A percentile compares a stretch with the other conserved stretches of the same genome.
Conservation (phyloP, 305 asterid genomes). For the Plantago coronopus region DNA sequence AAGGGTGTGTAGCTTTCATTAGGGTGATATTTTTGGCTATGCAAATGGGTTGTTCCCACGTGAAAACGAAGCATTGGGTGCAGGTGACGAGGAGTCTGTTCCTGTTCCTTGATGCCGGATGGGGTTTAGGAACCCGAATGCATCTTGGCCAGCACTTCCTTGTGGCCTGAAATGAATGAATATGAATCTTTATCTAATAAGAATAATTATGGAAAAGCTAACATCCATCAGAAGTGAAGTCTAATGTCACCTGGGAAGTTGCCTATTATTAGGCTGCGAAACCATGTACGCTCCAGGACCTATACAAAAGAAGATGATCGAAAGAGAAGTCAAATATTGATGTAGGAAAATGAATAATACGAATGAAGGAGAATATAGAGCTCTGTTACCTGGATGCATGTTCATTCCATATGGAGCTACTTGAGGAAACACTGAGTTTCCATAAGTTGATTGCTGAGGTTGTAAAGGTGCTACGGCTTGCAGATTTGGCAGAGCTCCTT, state of each 20-base stretch:
- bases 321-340: background rate
- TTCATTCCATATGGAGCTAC: conserved; percentile 42
- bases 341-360: no score
- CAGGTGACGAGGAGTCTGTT: conserved; percentile 17
- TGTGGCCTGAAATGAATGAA: conserved; percentile 42
- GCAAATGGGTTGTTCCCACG: conserved; percentile 65
- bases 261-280: conserved; percentile 42
- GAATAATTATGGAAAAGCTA: background rate
- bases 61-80: conserved; percentile 33
- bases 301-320: conserved; percentile 20
- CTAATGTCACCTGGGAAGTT: conserved; percentile 36
- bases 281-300: conserved; percentile 50
- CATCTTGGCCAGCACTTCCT: conserved; percentile 36
- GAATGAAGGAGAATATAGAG: background rate
- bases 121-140: conserved; percentile 52
- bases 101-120: conserved; percentile 28
- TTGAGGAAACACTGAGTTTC: conserved; percentile 30
- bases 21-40: conserved; percentile 18
- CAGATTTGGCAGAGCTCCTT: conserved; percentile 44
- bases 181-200: background rate
- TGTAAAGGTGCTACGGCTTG: conserved; percentile 27
- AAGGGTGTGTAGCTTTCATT: background rate
- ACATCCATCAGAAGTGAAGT: background rate
- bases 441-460: conserved; percentile 38
- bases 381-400: conserved; percentile 41